Evolutionary conservation across 2,329 filamentous ascomycete genomes (phyloP).

Genomic region (Epichloe elymi): DNA sequence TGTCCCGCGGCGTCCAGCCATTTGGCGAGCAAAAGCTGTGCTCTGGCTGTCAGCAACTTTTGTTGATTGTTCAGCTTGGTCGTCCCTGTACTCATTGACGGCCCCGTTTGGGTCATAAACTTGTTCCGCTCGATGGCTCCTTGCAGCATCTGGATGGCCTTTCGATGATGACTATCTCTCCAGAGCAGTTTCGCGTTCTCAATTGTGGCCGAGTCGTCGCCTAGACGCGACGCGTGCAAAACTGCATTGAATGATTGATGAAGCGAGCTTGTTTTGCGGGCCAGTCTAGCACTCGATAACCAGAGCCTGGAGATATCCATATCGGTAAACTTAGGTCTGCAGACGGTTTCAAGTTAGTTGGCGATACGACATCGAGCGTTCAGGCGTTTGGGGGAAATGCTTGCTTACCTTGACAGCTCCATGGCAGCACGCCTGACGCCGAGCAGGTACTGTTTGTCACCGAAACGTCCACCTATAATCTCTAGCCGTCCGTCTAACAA

Average conservation of each 20-base stretch:
- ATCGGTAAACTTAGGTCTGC: constrained; percentile 47
- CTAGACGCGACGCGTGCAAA: constrained; percentile 71
- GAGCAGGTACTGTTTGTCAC: constrained; percentile 88
- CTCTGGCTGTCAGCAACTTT: constrained; percentile 55
- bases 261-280: constrained; percentile 70
- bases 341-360: not conserved
- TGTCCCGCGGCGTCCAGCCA: constrained; percentile 96
- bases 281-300: constrained; percentile 73
- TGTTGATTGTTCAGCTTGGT: constrained; percentile 34
- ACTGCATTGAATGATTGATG: constrained; percentile 91
- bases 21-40: constrained; percentile 81
- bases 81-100: constrained; percentile 19
- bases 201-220: constrained; percentile 78
- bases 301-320: constrained; percentile 71
- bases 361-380: not conserved
- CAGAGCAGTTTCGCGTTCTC: constrained; percentile 89
- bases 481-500: constrained; percentile 65
- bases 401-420: constrained; percentile 54
- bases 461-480: constrained; percentile 74
- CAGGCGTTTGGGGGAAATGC: constrained; percentile 9
- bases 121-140: constrained; percentile 71
- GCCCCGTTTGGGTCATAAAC: constrained; percentile 43
- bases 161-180: constrained; percentile 85
- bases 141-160: constrained; percentile 85
- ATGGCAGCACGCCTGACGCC: constrained; percentile 78